Evolutionary conservation across 2,329 filamentous ascomycete species (phyloP), one percentile per base, ranked within the genome.

Genomic region (Sclerotiophoma versabilis): DNA sequence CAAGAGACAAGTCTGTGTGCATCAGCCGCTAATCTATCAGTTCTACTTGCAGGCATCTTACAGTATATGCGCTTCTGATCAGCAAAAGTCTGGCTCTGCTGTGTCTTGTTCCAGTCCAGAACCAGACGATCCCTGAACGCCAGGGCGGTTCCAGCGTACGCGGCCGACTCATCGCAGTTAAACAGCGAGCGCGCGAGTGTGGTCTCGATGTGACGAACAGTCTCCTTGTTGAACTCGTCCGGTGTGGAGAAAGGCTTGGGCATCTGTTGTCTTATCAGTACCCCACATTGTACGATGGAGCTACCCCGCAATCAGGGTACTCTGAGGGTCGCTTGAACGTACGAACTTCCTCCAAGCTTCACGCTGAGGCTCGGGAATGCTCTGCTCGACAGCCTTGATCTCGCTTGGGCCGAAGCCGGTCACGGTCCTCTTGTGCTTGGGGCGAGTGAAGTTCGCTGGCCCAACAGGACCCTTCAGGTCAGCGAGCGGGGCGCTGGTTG

Each of bases 31-130:
- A 2, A 7, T 33, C 19, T 27, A 10, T 27, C 8, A 17, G 14
- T n/a, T 17, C 2, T 17, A 48, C 2, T 7, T 12, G 11, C 9
- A 22, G n/a, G 19, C 27, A 15, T 37, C 81, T 63, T 78, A 87
- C 84, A 99, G 80, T 99, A 99, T 65, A 99, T 85, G 58, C 95
- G 87, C 84, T 99, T 99, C 77, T 87, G 87, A 74, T 98, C 95
- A 52, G 85, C 83, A 69, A 90, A 92, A 0, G 93, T 97, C 78
- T 99, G 95, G 57, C 89, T 88, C 80, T 99, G 95, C 80, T 99
- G 95, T 39, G 95, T 99, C 78, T 89, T 92, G 80, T 98, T 99
- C 95, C 95, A 99, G 65, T 96, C 92, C 60, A 95, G 88, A 70
- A 99, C 88, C 72, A 99, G 82, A 46, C 92, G 88, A 75, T 99